Percentiles rank a stretch among this genome's conserved stretches.
Evolutionary conservation across 305 asterid species (phyloP).

Genomic region (Petunia hybrid): DNA sequence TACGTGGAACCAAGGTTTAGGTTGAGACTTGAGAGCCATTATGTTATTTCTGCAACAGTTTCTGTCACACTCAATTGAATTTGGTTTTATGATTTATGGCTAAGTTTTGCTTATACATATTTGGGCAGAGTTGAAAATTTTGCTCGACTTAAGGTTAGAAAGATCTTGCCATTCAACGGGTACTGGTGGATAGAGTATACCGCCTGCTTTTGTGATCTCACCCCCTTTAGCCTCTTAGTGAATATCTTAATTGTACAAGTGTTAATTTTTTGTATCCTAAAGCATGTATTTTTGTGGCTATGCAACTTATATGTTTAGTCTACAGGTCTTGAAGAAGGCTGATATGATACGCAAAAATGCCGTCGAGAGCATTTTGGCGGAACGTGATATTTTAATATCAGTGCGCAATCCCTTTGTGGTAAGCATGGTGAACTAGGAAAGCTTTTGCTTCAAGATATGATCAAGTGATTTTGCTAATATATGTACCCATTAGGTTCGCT

Average conservation of each 20-base stretch:
- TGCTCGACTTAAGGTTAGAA: not conserved
- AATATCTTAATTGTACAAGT: conserved; percentile 11
- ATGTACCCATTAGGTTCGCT: conserved; percentile 73
- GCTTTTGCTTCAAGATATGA: conserved; percentile 36
- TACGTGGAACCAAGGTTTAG: conserved; percentile 17
- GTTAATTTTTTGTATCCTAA: not conserved
- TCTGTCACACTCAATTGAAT: conserved; percentile 2
- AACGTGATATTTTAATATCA: conserved; percentile 94
- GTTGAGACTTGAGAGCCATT: conserved; percentile 16
- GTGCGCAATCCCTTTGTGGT: conserved; percentile 99
- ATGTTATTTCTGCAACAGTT: conserved; percentile 6
- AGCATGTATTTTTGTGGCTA: not conserved
- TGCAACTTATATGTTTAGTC: conserved; percentile 36
- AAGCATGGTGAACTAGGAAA: conserved; percentile 54
- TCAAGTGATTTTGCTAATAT: conserved; percentile 38
- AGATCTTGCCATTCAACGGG: conserved; percentile 1
- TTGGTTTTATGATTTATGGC: conserved; percentile 22
- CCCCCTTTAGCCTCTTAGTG: conserved; percentile 14
- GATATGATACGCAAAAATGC: conserved; percentile 99
- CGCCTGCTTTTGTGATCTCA: conserved; percentile 25
- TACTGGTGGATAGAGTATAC: conserved; percentile 26
- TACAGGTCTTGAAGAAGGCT: conserved; percentile 97
- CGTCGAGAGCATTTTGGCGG: conserved; percentile 99
- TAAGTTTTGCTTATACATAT: conserved; percentile 3
- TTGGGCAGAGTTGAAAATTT: conserved; percentile 1